Base-by-base conservation (phyloP, 2,329 filamentous ascomycete species). In the Lachnellula occidentalis region DNA sequence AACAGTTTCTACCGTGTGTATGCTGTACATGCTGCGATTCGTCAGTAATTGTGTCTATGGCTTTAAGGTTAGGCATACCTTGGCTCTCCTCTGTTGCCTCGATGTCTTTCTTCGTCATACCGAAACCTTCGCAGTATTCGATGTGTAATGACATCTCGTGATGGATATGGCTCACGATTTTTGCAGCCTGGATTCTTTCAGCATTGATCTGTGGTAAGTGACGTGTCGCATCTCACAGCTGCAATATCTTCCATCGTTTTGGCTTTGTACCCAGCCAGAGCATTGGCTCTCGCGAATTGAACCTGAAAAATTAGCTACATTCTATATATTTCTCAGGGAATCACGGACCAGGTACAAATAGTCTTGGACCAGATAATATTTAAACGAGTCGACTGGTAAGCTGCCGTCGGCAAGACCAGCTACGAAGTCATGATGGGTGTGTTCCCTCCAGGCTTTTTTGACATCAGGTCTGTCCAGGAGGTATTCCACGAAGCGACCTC, bases 291-390 rank as follows among this genome's bases (percentile, higher is more conserved):
- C 2, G 91, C 85, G 71, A 96, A 97, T 66, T 96, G 92, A 46
- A 88, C 79, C 86, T 91, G 37, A 5, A 14, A 19, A 21, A 19
- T 62, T n/a, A 60, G 56, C 8, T 14, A 11, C 15, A 21, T 39
- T 11, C n/a, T 9, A 12, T 14, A 15, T 14, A 17, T 31, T 12
- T 36, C 8, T 11, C 12, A 15, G n/a, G n/a, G 19, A 37, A 14
- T 17, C 15, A 67, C 77, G 42, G 64, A 94, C 88, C 43, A 96
- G 74, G 66, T 94, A 97, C 4, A 96, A 77, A 66, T 96, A 96
- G 66, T 97, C 92, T 65, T 97, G 92, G 9, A 94, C 79, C 53
- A 97, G 82, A 68, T 96, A 97, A 39, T 87, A 80, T 70, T 91
- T 94, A 76, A 96, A 97, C 0, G 84, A 86, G 43, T 87, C 81